Base-by-base conservation (phyloP, 2,329 filamentous ascomycete genomes). In the Metarhizium guizhouense region DNA sequence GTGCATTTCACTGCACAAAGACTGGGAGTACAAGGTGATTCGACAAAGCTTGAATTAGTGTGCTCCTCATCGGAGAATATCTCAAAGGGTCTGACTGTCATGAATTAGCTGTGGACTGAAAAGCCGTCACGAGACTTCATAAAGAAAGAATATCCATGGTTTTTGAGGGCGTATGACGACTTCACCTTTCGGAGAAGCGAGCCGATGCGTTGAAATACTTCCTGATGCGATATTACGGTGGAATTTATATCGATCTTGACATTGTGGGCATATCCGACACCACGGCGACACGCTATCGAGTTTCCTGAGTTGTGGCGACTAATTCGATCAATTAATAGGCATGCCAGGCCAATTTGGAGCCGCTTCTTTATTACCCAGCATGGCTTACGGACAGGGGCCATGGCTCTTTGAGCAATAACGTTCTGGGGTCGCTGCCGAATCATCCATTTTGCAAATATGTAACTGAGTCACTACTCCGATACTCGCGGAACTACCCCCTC, bases 191-290 rank as follows among this genome's bases (percentile, higher is more conserved):
- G 11, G 90, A 92, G 61, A 86, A 91, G 72, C 83, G 87, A 58
- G 87, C 88, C 55, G 88, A 92, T 65, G 78, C 87, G 6, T 87
- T 92, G 62, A 81, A 88, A 54, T 93, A 92, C 72, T 92, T 93
- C 66, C 78, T 91, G 25, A 77, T 93, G 40, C 79, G 84, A 54
- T 82, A 88, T 69, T 92, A 83, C 66, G 88, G 88, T 55, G 88
- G 88, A 42, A 85, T 90, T 55, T 93, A 93, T 70, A 84, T 93
- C 62, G 88, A 93, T 65, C 73, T 93, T 52, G 88, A 47, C 18
- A 20, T 20, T 47, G 43, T 47, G 43, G 18, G 43, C 6, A 34
- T 34, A 34, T 34, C 10, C 1, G 10, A 11, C 32, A 8, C 32
- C 10, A 34, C 8, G 10, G 6, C 10, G 32, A 34, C 10, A 34